Evolutionary conservation across 805 yeast species (phyloP).

Genomic region (Candida stauntonica): DNA sequence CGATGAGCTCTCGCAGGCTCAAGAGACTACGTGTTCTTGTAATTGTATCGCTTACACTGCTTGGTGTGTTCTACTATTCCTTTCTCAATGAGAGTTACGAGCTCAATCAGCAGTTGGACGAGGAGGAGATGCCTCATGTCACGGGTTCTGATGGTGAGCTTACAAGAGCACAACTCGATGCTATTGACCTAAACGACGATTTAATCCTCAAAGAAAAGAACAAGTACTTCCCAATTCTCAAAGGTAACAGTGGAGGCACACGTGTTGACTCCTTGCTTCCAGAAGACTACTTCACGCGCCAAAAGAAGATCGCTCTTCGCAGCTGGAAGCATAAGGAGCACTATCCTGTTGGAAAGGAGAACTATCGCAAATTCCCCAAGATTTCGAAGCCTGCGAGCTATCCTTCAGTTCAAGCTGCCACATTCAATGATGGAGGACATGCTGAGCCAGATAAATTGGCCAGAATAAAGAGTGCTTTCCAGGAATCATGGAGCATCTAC

Average conservation of each 20-base stretch:
- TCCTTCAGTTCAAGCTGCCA: constrained; percentile 28
- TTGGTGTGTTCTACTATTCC: constrained; percentile 24
- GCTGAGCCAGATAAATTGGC: constrained; percentile 26
- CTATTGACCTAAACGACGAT: constrained; percentile 7
- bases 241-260: constrained; percentile 16
- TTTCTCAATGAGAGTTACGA: constrained; percentile 25
- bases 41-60: constrained; percentile 15
- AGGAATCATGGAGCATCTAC: constrained; percentile 42
- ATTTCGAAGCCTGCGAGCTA: constrained; percentile 16
- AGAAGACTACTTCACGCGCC: constrained; percentile 21
- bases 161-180: constrained; percentile 5
- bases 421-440: constrained; percentile 29
- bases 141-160: constrained; percentile 10
- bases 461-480: constrained; percentile 34
- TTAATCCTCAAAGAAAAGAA: constrained; percentile 30
- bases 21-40: constrained; percentile 18
- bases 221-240: constrained; percentile 35
- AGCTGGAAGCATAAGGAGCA: constrained; percentile 18
- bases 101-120: constrained; percentile 23
- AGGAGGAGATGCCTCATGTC: constrained; percentile 24
- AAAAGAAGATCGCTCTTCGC: constrained; percentile 18
- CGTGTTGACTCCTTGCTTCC: constrained; percentile 14
- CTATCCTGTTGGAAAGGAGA: constrained; percentile 24
- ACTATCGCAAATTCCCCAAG: constrained; percentile 21
- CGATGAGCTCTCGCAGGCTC: constrained; percentile 11